Evolutionary conservation across 2,329 filamentous ascomycete genomes (phyloP).

Genomic region (Exutisphaerella laricina): DNA sequence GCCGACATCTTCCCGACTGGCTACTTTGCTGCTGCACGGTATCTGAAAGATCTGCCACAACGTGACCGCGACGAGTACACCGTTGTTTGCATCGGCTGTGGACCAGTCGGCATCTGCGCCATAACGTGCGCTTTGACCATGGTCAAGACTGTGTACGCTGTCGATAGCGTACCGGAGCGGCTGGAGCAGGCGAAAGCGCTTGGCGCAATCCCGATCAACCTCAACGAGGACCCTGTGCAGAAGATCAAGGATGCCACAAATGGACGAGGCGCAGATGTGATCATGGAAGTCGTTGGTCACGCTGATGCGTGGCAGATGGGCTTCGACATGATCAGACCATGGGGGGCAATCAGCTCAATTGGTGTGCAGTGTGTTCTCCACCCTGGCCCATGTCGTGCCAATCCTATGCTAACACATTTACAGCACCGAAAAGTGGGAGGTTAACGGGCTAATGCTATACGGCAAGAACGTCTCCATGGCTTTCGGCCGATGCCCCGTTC

Average conservation of each 20-base stretch:
- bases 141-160: slow-evolving; percentile 31
- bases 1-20: slow-evolving; percentile 81
- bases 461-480: slow-evolving; percentile 47
- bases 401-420: neutral
- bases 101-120: slow-evolving; percentile 73
- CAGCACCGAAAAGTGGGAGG: slow-evolving; percentile 38
- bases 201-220: slow-evolving; percentile 80
- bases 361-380: slow-evolving; percentile 39
- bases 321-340: slow-evolving; percentile 46
- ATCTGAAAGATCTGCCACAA: slow-evolving; percentile 57
- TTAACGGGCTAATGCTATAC: slow-evolving; percentile 46
- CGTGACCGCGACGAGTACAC: slow-evolving; percentile 60
- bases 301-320: slow-evolving; percentile 44
- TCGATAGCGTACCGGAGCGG: slow-evolving; percentile 60
- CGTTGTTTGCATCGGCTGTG: slow-evolving; percentile 77
- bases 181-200: slow-evolving; percentile 66
- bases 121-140: slow-evolving; percentile 31
- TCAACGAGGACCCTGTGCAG: slow-evolving; percentile 48
- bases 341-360: slow-evolving; percentile 45
- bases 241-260: slow-evolving; percentile 69
- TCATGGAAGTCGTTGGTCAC: slow-evolving; percentile 55
- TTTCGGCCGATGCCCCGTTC: slow-evolving; percentile 48
- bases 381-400: neutral
- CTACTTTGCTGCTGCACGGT: slow-evolving; percentile 76
- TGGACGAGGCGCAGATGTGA: slow-evolving; percentile 77